phyloP scores from a whole-genome alignment of 495 filamentous ascomycete species.

The Patellaria atrata region DNA sequence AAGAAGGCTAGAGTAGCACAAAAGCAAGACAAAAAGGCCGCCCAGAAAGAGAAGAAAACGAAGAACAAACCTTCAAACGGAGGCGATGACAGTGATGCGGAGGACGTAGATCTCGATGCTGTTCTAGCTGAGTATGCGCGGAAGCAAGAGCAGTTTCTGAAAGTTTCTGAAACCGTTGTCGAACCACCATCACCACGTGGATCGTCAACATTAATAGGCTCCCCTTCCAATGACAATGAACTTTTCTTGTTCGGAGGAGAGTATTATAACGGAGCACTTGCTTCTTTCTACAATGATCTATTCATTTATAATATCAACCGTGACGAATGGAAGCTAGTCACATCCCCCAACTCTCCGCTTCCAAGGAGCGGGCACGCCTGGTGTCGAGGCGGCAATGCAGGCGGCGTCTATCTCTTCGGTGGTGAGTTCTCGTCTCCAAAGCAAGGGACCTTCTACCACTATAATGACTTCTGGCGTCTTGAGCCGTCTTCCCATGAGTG shows the following conservation, averaged over 20 bases:
- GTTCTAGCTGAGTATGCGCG: slow-evolving; percentile 80
- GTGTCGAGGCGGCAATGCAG: slow-evolving; percentile 71
- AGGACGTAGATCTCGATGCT: slow-evolving; percentile 91
- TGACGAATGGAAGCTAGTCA: slow-evolving; percentile 78
- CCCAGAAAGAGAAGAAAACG: slow-evolving; percentile 47
- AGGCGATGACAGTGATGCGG: slow-evolving; percentile 60
- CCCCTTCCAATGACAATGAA: slow-evolving; percentile 73
- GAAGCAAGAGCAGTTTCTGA: slow-evolving; percentile 77
- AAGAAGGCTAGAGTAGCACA: slow-evolving; percentile 49
- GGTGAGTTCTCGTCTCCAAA: slow-evolving; percentile 74
- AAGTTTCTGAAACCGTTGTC: slow-evolving; percentile 71
- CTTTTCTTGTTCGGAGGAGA: slow-evolving; percentile 85
- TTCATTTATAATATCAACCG: slow-evolving; percentile 77
- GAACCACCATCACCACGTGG: slow-evolving; percentile 64
- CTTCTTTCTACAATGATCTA: slow-evolving; percentile 56
- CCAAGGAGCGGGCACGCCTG: slow-evolving; percentile 87
- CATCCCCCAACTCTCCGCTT: slow-evolving; percentile 78
- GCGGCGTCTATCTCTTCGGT: slow-evolving; percentile 83
- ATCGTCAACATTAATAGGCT: slow-evolving; percentile 66
- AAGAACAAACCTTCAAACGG: slow-evolving; percentile 35
- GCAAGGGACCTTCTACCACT: slow-evolving; percentile 97
- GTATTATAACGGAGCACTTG: slow-evolving; percentile 49
- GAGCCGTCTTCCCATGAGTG: slow-evolving; percentile 74
- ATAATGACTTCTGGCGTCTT: slow-evolving; percentile 95
- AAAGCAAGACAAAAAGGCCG: slow-evolving; percentile 48